Evolutionary conservation across 805 yeast species (phyloP), one percentile per base, ranked within the genome.

Genomic region (Candida caryicola): DNA sequence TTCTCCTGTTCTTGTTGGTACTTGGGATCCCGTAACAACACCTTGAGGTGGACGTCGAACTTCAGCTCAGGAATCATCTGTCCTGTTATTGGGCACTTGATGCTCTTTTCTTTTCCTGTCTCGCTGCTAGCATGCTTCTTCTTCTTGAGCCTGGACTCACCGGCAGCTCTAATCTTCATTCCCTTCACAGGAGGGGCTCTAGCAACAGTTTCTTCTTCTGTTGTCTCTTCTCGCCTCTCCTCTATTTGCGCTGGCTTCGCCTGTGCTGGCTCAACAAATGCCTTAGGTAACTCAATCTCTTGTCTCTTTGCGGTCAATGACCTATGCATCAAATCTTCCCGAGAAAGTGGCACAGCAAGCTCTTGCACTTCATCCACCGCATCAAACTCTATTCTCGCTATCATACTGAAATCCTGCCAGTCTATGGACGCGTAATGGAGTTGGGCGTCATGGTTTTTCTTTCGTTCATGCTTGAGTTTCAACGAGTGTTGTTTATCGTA

Each of bases 371-470:
- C 69, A 55, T 82, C 89, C 5, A 76, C 59, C 2, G 77, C 79
- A 12, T 77, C 76, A 47, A 88, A 82, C 34, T 73, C 79, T 10
- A 89, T 69, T 2, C 82, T 78, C 34, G 81, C 87, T 5, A 86
- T 82, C 13, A 86, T 69, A 2, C 73, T 69, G 54, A 90, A 91
- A 45, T 85, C 86, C 39, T 81, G 81, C 99, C 99, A 91, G 60
- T 90, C 89, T 16, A 88, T 81, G 7, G 84, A 75, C 0, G 90
- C 87, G 60, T 73, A 86, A 29, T 75, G 81, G 4, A 78, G 47
- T 40, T 60, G 62, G 18, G 51, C 46, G 40, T 71, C 71, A 28
- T 75, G 71, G 31, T 57, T 47, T 31, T 54, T 59, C 35, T 37
- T 57, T 44, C 43, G 62, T 60, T 49, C 69, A 4, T 44, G 45